phyloP scores from a whole-genome alignment of 345 rosid species.

The Euphorbia pulcherrima region DNA sequence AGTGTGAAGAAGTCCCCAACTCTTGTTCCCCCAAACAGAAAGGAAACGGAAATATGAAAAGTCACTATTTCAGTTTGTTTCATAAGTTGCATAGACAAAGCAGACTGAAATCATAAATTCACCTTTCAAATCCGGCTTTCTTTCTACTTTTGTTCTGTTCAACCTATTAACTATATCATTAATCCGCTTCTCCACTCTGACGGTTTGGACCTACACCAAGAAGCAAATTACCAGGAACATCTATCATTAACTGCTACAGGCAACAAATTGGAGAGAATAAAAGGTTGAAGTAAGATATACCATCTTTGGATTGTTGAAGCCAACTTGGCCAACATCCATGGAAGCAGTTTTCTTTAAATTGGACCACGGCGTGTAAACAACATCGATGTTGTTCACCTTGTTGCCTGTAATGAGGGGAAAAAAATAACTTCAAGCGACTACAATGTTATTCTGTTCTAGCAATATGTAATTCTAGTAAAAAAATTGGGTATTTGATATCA shows the following conservation, averaged over 20 bases:
- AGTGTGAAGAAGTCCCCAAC: not conserved
- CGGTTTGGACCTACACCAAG: conserved; percentile 64
- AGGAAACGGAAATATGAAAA: not conserved
- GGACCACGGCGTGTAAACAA: conserved; percentile 95
- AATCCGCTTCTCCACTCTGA: conserved; percentile 85
- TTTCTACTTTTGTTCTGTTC: conserved; percentile 90
- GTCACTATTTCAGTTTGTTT: not conserved
- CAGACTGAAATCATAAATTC: not conserved
- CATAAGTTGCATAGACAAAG: not conserved
- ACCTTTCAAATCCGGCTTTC: conserved; percentile 94
- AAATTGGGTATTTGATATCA: not conserved
- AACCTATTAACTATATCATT: conserved; percentile 89
- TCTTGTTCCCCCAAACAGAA: not conserved
- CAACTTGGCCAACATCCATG: conserved; percentile 99
- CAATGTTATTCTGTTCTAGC: not conserved
- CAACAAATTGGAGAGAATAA: not conserved
- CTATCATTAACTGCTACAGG: not conserved
- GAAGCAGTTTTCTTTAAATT: conserved; percentile 93
- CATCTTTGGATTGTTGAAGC: conserved; percentile 84
- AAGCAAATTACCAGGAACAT: conserved; percentile 22
- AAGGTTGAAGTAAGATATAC: conserved; percentile 24
- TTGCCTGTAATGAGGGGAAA: conserved; percentile 50
- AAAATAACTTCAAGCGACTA: not conserved
- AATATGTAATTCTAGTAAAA: not conserved
- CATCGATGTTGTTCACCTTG: conserved; percentile 88